These are phyloP conservation scores for Fraxinus anomala DNA, from an alignment of 257 asterid species.

Conservation along the genomic window DNA sequence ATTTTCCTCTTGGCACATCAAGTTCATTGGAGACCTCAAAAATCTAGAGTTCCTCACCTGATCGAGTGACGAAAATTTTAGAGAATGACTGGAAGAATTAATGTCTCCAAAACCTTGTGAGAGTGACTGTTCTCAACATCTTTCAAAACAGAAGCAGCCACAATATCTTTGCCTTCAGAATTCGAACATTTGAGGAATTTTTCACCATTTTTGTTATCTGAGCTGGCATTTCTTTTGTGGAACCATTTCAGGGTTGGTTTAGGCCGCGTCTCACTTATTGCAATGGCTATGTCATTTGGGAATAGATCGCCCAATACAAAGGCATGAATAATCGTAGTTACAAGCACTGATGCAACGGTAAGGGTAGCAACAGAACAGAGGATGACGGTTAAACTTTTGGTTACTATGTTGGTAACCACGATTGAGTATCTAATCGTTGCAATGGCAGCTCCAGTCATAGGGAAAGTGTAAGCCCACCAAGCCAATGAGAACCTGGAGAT, in stretches of 20 bases:
- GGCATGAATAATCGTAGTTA: conserved; percentile 67
- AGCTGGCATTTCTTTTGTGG: conserved; percentile 47
- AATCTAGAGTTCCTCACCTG: conserved; percentile 39
- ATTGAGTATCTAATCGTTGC: conserved; percentile 67
- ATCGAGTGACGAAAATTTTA: neutral
- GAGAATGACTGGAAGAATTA: neutral
- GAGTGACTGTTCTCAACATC: neutral
- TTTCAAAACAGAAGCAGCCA: conserved; percentile 34
- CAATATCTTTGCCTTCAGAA: conserved; percentile 51
- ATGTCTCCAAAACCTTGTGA: neutral
- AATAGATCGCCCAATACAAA: conserved; percentile 69
- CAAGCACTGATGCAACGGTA: conserved; percentile 53
- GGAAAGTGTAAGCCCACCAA: conserved; percentile 98
- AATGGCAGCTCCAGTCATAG: conserved; percentile 81
- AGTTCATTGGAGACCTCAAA: conserved; percentile 39
- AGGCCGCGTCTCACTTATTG: conserved; percentile 54
- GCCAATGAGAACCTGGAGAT: conserved; percentile 60
- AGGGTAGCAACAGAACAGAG: conserved; percentile 62
- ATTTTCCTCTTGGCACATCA: conserved; percentile 26
- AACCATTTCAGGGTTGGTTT: conserved; percentile 47
- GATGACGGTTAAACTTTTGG: conserved; percentile 40
- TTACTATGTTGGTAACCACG: conserved; percentile 40
- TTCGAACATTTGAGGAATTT: conserved; percentile 52
- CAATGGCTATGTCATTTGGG: conserved; percentile 82
- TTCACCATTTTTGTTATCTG: conserved; percentile 41